These are phyloP conservation scores for Didymella segeticola DNA, from an alignment of 2,329 filamentous ascomycete species.

Conservation along the genomic window DNA sequence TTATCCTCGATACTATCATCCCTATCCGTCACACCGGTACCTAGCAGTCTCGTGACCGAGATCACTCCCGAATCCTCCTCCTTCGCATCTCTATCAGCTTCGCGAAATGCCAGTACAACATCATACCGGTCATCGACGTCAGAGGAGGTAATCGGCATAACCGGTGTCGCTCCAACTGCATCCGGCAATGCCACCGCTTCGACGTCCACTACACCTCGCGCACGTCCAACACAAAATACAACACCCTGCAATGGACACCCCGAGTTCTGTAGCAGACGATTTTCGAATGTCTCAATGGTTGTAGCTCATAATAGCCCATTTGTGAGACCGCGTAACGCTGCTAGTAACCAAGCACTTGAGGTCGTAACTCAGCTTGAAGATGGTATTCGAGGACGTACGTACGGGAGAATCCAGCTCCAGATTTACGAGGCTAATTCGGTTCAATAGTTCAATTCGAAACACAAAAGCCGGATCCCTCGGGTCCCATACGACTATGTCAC, in stretches of 20 bases:
- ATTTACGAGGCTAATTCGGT: background rate
- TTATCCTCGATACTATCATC: constrained; percentile 18
- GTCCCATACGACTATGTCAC: constrained; percentile 76
- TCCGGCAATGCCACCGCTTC: constrained; percentile 18
- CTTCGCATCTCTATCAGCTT: constrained; percentile 12
- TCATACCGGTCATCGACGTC: constrained; percentile 15
- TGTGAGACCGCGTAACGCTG: constrained; percentile 35
- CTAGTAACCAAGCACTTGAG: constrained; percentile 40
- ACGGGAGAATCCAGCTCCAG: background rate
- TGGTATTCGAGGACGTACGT: constrained; percentile 46
- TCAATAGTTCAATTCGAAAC: constrained; percentile 65
- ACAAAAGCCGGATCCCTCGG: constrained; percentile 61
- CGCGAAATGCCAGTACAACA: constrained; percentile 22
- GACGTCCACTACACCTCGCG: constrained; percentile 14
- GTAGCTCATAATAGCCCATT: constrained; percentile 49
- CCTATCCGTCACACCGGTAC: constrained; percentile 9
- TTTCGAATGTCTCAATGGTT: constrained; percentile 46
- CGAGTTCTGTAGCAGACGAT: constrained; percentile 44
- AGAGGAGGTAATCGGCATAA: constrained; percentile 29
- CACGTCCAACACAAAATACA: constrained; percentile 32
- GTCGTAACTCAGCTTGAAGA: constrained; percentile 44
- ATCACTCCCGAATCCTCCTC: constrained; percentile 1
- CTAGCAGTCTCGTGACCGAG: constrained; percentile 17
- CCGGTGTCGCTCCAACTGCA: constrained; percentile 21
- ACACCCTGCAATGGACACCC: constrained; percentile 45